phyloP scores from a whole-genome alignment of 352 stramenopile genomes.

The Aphanomyces astaci region DNA sequence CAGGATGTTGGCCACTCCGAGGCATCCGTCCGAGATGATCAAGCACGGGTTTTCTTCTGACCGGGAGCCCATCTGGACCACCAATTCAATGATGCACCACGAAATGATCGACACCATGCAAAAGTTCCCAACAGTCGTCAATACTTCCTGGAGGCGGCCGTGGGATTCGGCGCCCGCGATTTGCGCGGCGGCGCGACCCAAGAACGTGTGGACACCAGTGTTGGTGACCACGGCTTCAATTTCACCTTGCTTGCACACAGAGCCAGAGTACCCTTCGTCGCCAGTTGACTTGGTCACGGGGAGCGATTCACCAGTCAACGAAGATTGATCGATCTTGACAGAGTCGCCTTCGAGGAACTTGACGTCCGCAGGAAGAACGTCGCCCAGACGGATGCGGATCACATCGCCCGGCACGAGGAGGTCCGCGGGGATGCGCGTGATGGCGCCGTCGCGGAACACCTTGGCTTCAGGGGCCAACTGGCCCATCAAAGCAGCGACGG shows the following conservation, averaged over 20 bases:
- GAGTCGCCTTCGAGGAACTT: slow-evolving; percentile 36
- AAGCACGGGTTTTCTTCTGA: slow-evolving; percentile 47
- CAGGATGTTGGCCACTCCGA: slow-evolving; percentile 29
- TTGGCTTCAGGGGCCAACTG: slow-evolving; percentile 37
- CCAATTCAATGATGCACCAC: slow-evolving; percentile 44
- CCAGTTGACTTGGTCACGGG: slow-evolving; percentile 27
- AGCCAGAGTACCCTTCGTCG: slow-evolving; percentile 32
- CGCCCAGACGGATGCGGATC: slow-evolving; percentile 41
- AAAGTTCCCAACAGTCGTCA: slow-evolving; percentile 39
- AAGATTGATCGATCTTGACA: slow-evolving; percentile 59
- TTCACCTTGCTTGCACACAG: slow-evolving; percentile 39
- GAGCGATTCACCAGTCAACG: slow-evolving; percentile 50
- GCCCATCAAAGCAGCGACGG: slow-evolving; percentile 46
- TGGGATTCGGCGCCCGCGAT: slow-evolving; percentile 49
- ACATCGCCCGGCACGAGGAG: slow-evolving; percentile 45
- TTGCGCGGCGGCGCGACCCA: slow-evolving; percentile 48
- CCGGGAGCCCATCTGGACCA: slow-evolving; percentile 36
- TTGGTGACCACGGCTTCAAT: slow-evolving; percentile 37
- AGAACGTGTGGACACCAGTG: slow-evolving; percentile 45
- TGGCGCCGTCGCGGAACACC: slow-evolving; percentile 40
- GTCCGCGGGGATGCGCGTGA: slow-evolving; percentile 34
- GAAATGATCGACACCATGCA: slow-evolving; percentile 44
- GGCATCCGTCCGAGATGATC: slow-evolving; percentile 29
- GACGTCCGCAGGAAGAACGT: slow-evolving; percentile 47
- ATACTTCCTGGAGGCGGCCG: slow-evolving; percentile 32